A percentile compares a stretch with the other conserved stretches of the same genome.
phyloP scores from a whole-genome alignment of 2,329 filamentous ascomycete species.

The Ilyonectria sp. region DNA sequence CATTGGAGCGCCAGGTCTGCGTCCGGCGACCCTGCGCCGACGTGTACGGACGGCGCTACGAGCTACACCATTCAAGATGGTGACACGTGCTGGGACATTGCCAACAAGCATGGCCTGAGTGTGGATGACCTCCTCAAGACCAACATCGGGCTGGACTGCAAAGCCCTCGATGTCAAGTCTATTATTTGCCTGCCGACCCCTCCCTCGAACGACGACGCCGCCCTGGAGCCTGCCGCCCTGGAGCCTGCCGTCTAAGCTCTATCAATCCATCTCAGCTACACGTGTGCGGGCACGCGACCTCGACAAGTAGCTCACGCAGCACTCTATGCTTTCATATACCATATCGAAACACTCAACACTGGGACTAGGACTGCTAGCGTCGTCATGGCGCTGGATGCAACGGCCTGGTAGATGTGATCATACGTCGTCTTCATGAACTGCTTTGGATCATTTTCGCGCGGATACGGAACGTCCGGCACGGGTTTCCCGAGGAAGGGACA shows the following conservation, averaged over 20 bases:
- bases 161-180: slow-evolving; percentile 58
- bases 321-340: slow-evolving; percentile 7
- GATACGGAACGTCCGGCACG: slow-evolving; percentile 13
- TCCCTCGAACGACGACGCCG: slow-evolving; percentile 4
- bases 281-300: slow-evolving; percentile 18
- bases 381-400: slow-evolving; percentile 17
- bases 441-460: slow-evolving; percentile 10
- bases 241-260: slow-evolving; percentile 11
- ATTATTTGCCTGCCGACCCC: slow-evolving; percentile 61
- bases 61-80: slow-evolving; percentile 60
- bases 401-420: slow-evolving; percentile 12
- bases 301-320: slow-evolving; percentile 13
- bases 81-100: slow-evolving; percentile 70
- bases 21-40: slow-evolving; percentile 32
- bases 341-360: background rate
- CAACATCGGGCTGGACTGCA: slow-evolving; percentile 65
- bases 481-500: slow-evolving; percentile 12
- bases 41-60: slow-evolving; percentile 50
- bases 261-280: background rate
- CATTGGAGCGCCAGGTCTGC: slow-evolving; percentile 48
- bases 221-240: slow-evolving; percentile 12
- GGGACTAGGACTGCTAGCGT: background rate
- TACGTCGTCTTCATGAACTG: slow-evolving; percentile 24
- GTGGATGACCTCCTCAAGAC: slow-evolving; percentile 62
- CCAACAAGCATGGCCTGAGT: slow-evolving; percentile 57